Evolutionary conservation across 345 rosid genomes (phyloP).

Genomic region (Heritiera fomes): DNA sequence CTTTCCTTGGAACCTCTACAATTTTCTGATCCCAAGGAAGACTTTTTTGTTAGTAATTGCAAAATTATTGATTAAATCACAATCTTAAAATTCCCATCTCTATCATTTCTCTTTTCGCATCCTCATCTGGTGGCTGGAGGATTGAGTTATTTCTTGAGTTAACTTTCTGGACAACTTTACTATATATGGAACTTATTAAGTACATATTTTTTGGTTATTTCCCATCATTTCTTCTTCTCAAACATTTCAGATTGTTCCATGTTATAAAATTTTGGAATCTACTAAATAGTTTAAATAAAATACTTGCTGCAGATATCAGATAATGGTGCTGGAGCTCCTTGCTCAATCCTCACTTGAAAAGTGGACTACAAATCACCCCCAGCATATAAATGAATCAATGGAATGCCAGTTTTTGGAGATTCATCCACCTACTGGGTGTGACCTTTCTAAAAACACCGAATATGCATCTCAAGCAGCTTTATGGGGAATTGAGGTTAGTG

Average conservation of each 20-base stretch:
- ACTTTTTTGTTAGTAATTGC: not conserved
- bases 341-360: slow-evolving; percentile 48
- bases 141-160: not conserved
- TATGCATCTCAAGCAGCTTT: slow-evolving; percentile 90
- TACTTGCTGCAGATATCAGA: slow-evolving; percentile 71
- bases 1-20: not conserved
- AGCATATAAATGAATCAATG: slow-evolving; percentile 43
- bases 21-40: not conserved
- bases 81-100: not conserved
- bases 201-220: not conserved
- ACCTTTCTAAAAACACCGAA: slow-evolving; percentile 66
- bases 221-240: not conserved
- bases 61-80: not conserved
- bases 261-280: not conserved
- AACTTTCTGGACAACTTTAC: not conserved
- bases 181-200: not conserved
- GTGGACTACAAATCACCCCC: slow-evolving; percentile 43
- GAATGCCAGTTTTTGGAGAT: slow-evolving; percentile 65
- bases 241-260: not conserved
- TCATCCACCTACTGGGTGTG: slow-evolving; percentile 70
- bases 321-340: slow-evolving; percentile 81
- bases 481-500: slow-evolving; percentile 89
- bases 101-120: not conserved
- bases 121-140: not conserved
- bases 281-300: slow-evolving; percentile 5